Conservation (phyloP, 768 basidiomycete species). For the Trametes elegans region DNA sequence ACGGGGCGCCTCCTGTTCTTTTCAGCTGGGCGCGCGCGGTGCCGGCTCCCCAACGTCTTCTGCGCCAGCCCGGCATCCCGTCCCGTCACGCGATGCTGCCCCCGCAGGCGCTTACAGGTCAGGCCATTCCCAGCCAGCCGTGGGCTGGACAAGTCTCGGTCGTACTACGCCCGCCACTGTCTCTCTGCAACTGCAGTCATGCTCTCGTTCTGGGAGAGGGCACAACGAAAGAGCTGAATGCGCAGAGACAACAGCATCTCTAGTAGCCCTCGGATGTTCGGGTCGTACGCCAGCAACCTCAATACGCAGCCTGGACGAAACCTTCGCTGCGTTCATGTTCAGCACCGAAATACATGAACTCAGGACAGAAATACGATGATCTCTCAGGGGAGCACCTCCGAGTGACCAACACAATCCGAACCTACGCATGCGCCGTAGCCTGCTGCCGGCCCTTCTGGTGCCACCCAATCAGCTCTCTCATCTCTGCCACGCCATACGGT, state of each 20-base stretch:
- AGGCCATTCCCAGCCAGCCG: neutral
- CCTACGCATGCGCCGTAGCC: conserved; percentile 3
- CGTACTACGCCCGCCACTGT: no score
- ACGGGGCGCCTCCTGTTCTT: neutral
- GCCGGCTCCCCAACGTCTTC: conserved; percentile 8
- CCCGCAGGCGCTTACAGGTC: conserved; percentile 1
- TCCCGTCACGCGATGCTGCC: conserved; percentile 4
- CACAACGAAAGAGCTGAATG: no score
- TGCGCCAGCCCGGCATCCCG: neutral
- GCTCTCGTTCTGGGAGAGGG: no score
- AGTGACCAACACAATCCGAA: neutral
- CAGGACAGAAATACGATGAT: no score
- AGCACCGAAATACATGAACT: no score
- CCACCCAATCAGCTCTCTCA: conserved; percentile 80
- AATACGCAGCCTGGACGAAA: no score
- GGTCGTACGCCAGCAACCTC: no score
- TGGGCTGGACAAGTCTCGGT: neutral
- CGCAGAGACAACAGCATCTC: no score
- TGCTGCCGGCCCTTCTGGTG: conserved; percentile 32
- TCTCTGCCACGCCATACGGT: conserved; percentile 64
- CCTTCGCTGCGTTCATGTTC: no score
- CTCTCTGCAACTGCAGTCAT: no score
- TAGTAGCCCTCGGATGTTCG: no score
- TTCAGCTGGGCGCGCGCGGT: neutral
- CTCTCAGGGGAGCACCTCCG: no score